Evolutionary conservation across 2,329 filamentous ascomycete genomes (phyloP), one percentile per base, ranked within the genome.

Genomic region (Decorospora gaudefroyi): DNA sequence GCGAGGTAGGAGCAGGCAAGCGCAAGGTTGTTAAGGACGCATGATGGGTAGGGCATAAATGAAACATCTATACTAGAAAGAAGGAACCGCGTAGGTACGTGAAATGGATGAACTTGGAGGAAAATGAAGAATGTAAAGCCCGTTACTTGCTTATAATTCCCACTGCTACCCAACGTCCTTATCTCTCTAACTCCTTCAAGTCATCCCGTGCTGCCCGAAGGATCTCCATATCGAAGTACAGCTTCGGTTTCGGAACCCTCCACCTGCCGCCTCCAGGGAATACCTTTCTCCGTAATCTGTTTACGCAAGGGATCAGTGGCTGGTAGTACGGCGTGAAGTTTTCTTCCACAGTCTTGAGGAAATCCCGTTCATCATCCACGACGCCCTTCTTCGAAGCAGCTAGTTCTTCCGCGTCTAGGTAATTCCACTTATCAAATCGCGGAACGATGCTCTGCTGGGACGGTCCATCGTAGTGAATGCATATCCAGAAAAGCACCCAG

Each of bases 401-500:
- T 23, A 53, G 29, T 23, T 53, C 22, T 37, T 25, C 16, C 4
- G 18, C 37, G 27, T 32, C 18, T 9, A 17, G 25, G 29, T 51
- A 73, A 51, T 74, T 74, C 71, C 68, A 75, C 6, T 53, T 43
- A 1, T 73, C 62, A 45, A 69, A 74, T 61, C 49, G 21, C 45
- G 57, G 37, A 10, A 21, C 19, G 42, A 43, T 18, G 31, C 15
- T 43, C 13, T 38, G 59, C 41, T 16, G 46, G 40, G 18, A 21
- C 18, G 57, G 59, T 8, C 63, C 65, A 13, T 71, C 41, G 41
- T 69, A 75, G 73, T 75, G 29, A 74, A 76, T 46, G 50, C 76
- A 70, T 40, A 75, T 68, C 74, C 67, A 78, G 48, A 78, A 74
- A 0, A 76, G 54, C 2, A 77, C 71, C 74, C 62, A 78, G 57